Base-by-base conservation (phyloP, 2,329 filamentous ascomycete species). In the Pseudopithomyces maydicus region DNA sequence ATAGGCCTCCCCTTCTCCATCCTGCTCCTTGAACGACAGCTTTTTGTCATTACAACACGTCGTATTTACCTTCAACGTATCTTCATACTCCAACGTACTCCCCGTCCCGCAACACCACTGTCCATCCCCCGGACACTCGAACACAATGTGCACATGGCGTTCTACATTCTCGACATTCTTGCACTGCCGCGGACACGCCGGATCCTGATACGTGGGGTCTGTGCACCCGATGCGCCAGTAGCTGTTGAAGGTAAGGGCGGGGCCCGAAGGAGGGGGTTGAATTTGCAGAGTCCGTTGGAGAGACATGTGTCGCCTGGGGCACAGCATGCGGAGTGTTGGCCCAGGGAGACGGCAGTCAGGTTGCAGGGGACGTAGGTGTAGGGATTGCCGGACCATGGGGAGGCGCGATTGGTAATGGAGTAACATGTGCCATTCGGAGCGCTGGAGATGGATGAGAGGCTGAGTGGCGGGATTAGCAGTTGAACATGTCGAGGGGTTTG, bases 171-270 rank as follows among this genome's bases (percentile, higher is more conserved):
- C 55, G 33, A 51, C 19, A n/a, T 55, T 53, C n/a, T 41, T 53
- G 36, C 57, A 62, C 23, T 62, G 54, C 29, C 54, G 54, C 6
- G 59, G 48, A 39, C 62, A 65, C 11, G 54, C 41, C 1, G 54
- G 38, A 32, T 61, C 55, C 8, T 55, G 20, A 26, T 50, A 57
- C 6, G 57, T 62, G 11, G 45, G 52, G 46, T 63, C 59, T 4
- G 62, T 65, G 39, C 59, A 65, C 5, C 54, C 62, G 14, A 58
- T 50, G 15, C 56, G 53, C 59, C 62, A 61, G 46, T 52, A 62
- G 10, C 55, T 26, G 23, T 64, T 62, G 33, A 50, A 54, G 22
- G 36, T 22, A 8, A 20, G 15, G 7, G 36, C 29, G 10, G 32
- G 35, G 1, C 8, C 5, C 26, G 26, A 29, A 8, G 19, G 22